Evolutionary conservation across 371 early-diverging fungal species (phyloP), one percentile per base, ranked within the genome.

Genomic region (Actinomucor elegans): DNA sequence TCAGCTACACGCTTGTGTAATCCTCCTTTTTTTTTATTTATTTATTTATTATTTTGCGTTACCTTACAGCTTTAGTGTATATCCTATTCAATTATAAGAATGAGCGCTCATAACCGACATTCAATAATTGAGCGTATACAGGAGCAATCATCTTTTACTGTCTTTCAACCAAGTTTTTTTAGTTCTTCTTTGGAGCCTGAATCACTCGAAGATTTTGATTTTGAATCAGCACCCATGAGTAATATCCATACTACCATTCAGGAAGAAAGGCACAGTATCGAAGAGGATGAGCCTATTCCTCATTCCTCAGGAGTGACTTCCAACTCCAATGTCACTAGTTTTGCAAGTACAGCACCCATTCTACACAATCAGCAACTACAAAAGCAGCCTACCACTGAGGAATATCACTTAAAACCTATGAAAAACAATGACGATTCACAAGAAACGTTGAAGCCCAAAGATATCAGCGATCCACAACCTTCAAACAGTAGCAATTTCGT

Each of bases 191-290:
- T 57, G 15, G 58, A 63, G 32, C 64, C 64, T 44, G 64, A 63
- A 44, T 57, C 64, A 41, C 34, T 63, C 14, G 64, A 63, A 34
- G 55, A 63, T 41, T 63, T 43, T 38, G 58, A 63, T 40, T 63
- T 63, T 24, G 64, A 57, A 31, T 45, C 48, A 33, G 58, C 54
- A 44, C 64, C 64, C 7, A 52, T 28, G 29, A 50, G 27, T 28
- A 23, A 37, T 15, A 15, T 49, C 4, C 26, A 23, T 10, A 18
- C 31, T 5, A 42, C 20, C n/a, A 41, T 27, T 8, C 26, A 34
- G 12, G 26, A 17, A 18, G 33, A 38, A 20, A n/a, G n/a, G n/a
- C n/a, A n/a, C n/a, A n/a, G n/a, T n/a, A n/a, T n/a, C n/a, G n/a
- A n/a, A n/a, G 62, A 61, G 28, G 57, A 61, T 29, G 62, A 49